Evolutionary conservation across 1,284 basidiomycete species (phyloP).

Genomic region (Tylopilus orsonianus): DNA sequence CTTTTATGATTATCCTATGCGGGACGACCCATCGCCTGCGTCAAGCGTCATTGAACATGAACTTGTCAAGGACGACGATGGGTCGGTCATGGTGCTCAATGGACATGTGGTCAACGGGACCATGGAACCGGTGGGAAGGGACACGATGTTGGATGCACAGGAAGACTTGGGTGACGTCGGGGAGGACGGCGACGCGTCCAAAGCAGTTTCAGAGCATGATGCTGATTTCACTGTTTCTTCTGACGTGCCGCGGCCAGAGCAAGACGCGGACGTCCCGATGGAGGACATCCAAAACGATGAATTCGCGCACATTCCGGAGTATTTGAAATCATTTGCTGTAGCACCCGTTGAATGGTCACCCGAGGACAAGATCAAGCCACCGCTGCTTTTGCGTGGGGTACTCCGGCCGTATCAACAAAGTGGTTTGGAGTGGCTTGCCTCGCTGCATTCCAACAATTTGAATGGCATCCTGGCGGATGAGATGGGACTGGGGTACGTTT

Average conservation of each 20-base stretch:
- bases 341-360: conserved; percentile 66
- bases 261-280: conserved; percentile 9
- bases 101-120: background rate
- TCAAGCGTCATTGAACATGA: conserved; percentile 34
- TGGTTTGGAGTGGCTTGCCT: conserved; percentile 94
- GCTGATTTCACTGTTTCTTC: background rate
- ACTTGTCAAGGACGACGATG: conserved; percentile 14
- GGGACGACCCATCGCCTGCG: conserved; percentile 30
- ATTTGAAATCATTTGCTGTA: conserved; percentile 66
- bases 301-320: conserved; percentile 46
- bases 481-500: conserved; percentile 84
- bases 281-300: conserved; percentile 19
- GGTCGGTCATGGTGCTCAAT: background rate
- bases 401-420: conserved; percentile 94
- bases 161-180: background rate
- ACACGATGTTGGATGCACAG: background rate
- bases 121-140: background rate
- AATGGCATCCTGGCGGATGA: conserved; percentile 95
- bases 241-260: conserved; percentile 1
- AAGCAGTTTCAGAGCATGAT: background rate
- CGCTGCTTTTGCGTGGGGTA: conserved; percentile 82
- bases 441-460: conserved; percentile 80
- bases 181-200: background rate
- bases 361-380: conserved; percentile 62
- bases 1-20: conserved; percentile 29